A percentile compares a stretch with the other conserved stretches of the same genome.
Conservation (phyloP, 805 yeast genomes). For the Torulaspora gathmanii region DNA sequence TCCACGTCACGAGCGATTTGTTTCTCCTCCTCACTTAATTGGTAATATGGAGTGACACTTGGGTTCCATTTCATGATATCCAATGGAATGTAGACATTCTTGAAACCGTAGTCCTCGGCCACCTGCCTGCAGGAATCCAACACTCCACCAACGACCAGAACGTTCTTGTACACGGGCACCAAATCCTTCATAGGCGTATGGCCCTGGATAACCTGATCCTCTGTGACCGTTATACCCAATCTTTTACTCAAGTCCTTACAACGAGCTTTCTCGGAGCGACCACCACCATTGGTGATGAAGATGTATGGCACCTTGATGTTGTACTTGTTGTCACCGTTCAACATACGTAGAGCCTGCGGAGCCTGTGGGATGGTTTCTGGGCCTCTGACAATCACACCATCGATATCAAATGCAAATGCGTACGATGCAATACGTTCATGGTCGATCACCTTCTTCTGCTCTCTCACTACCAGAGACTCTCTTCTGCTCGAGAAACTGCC, state of each 20-base stretch:
- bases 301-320: slow-evolving; percentile 77
- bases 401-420: slow-evolving; percentile 91
- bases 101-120: slow-evolving; percentile 79
- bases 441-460: slow-evolving; percentile 51
- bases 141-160: slow-evolving; percentile 83
- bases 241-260: slow-evolving; percentile 65
- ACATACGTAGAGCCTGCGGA: slow-evolving; percentile 59
- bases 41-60: slow-evolving; percentile 78
- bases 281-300: slow-evolving; percentile 90
- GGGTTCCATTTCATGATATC: slow-evolving; percentile 87
- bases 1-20: slow-evolving; percentile 51
- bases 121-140: slow-evolving; percentile 80
- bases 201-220: slow-evolving; percentile 84
- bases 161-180: slow-evolving; percentile 61
- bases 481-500: slow-evolving; percentile 13
- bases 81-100: slow-evolving; percentile 73
- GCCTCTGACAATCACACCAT: slow-evolving; percentile 84
- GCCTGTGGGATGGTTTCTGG: slow-evolving; percentile 83
- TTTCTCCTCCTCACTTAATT: slow-evolving; percentile 65
- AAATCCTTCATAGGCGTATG: slow-evolving; percentile 91
- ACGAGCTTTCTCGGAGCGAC: slow-evolving; percentile 71
- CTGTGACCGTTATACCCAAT: slow-evolving; percentile 55
- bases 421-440: slow-evolving; percentile 72
- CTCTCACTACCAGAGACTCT: slow-evolving; percentile 36
- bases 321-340: slow-evolving; percentile 74